Conservation (phyloP, 345 rosid species). For the Kernera saxatilis region DNA sequence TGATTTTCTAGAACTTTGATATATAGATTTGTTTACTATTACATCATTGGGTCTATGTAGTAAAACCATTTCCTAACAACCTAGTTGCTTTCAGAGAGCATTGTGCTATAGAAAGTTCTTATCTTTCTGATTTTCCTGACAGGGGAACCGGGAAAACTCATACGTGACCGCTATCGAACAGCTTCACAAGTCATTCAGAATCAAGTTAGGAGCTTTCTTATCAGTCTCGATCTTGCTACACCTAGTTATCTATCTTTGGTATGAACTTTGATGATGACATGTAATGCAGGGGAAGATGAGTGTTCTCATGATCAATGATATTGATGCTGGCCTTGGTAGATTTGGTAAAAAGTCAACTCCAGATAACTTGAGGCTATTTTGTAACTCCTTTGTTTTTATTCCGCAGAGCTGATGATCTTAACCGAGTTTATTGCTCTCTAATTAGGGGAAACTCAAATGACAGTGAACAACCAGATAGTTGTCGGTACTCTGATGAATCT, state of each 20-base stretch:
- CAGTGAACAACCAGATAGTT: conserved; percentile 91
- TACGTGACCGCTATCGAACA: conserved; percentile 89
- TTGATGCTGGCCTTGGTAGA: conserved; percentile 98
- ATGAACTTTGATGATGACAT: conserved; percentile 8
- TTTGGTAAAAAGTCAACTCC: conserved; percentile 55
- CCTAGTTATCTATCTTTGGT: conserved; percentile 13
- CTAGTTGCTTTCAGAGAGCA: neutral
- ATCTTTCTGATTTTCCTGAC: conserved; percentile 14
- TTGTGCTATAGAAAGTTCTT: neutral
- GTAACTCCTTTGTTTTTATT: neutral
- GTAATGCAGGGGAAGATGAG: conserved; percentile 92
- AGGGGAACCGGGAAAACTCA: conserved; percentile 93
- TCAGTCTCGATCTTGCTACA: conserved; percentile 41
- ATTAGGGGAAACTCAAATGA: conserved; percentile 85
- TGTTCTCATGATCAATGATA: conserved; percentile 91
- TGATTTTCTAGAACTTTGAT: conserved; percentile 22
- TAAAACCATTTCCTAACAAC: neutral
- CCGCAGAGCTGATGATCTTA: neutral
- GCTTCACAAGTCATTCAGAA: conserved; percentile 98
- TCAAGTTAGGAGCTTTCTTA: conserved; percentile 68
- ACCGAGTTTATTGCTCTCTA: conserved; percentile 1
- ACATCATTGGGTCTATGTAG: neutral
- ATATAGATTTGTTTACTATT: neutral
- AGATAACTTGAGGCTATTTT: neutral
- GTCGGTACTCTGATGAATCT: conserved; percentile 92